Evolutionary conservation across 2,329 filamentous ascomycete genomes (phyloP).

Genomic region (Claviceps spartinae): DNA sequence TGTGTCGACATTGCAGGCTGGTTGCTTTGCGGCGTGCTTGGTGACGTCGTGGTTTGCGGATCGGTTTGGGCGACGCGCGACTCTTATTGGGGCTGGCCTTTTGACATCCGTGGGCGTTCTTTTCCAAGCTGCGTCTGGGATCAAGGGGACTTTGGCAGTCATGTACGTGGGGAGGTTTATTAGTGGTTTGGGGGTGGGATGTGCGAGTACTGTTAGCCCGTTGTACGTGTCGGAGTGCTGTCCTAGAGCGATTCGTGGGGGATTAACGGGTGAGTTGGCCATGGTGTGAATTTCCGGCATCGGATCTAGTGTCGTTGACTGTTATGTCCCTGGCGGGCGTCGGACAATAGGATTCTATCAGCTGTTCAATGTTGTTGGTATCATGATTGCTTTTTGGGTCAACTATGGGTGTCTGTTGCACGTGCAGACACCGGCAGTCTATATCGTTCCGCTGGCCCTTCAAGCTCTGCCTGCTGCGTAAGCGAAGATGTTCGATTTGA

Average conservation of each 20-base stretch:
- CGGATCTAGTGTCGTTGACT: neutral
- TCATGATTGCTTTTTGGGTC: conserved; percentile 33
- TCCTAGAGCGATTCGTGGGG: conserved; percentile 35
- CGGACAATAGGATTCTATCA: conserved; percentile 29
- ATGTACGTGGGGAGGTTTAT: conserved; percentile 54
- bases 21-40: conserved; percentile 52
- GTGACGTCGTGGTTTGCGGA: conserved; percentile 40
- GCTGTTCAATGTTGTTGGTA: conserved; percentile 32
- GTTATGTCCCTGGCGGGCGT: too few relatives aligned
- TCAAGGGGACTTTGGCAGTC: conserved; percentile 37
- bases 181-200: conserved; percentile 35
- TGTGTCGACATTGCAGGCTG: conserved; percentile 57
- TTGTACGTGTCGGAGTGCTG: conserved; percentile 36
- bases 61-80: conserved; percentile 38
- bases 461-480: conserved; percentile 50
- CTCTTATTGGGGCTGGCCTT: conserved; percentile 41
- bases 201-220: conserved; percentile 31
- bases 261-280: conserved; percentile 26
- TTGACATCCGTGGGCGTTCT: conserved; percentile 48
- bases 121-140: conserved; percentile 46
- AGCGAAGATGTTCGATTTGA: conserved; percentile 4
- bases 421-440: conserved; percentile 33
- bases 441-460: conserved; percentile 48
- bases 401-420: conserved; percentile 40
- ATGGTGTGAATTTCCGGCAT: neutral